Evolutionary conservation across 495 filamentous ascomycete species (phyloP), one percentile per base, ranked within the genome.

Genomic region (Aeminium ludgeri): DNA sequence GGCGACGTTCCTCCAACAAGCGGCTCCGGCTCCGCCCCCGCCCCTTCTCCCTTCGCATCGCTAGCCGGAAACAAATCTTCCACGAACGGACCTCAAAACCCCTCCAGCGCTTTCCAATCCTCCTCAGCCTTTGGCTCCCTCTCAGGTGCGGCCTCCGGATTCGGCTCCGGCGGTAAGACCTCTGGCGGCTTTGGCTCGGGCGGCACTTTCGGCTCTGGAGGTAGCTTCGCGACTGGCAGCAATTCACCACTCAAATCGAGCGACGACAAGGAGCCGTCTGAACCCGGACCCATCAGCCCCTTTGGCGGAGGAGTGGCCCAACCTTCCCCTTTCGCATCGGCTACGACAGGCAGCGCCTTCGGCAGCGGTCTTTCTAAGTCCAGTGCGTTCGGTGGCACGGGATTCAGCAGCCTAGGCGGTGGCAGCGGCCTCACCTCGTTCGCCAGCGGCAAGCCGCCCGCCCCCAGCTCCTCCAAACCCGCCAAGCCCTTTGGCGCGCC

Each of bases 401-500:
- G 68, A 0, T 76, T 80, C 49, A 63, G 68, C 25, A 63, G 70
- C 40, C 65, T 66, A 12, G 59, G 69, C 10, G 62, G 62, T 15
- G 45, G 44, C 10, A 41, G 45, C 23, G 47, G 49, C 2, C 58
- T 84, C 12, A 69, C 65, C 5, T 77, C 65, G 53, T 91, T 91
- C 57, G 81, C 76, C 12, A 74, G 74, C 27, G 71, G 76, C 20
- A 72, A 67, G 36, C 37, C 46, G 1, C 61, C 63, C 23, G 55
- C 70, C 35, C 52, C 72, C 47, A 61, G 61, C 34, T 69, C 62
- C 23, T 46, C 64, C 25, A 73, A 74, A 55, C 69, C 76, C 27
- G 63, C 69, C 6, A 80, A 69, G 58, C 62, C 80, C 0, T 81
- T 92, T 49, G 83, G 85, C 8, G 78, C 78, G 6, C n/a, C 45